Percentiles rank a stretch among this genome's conserved stretches.
Evolutionary conservation across 345 rosid genomes (phyloP).

Genomic region (Raphanus raphanistrum): DNA sequence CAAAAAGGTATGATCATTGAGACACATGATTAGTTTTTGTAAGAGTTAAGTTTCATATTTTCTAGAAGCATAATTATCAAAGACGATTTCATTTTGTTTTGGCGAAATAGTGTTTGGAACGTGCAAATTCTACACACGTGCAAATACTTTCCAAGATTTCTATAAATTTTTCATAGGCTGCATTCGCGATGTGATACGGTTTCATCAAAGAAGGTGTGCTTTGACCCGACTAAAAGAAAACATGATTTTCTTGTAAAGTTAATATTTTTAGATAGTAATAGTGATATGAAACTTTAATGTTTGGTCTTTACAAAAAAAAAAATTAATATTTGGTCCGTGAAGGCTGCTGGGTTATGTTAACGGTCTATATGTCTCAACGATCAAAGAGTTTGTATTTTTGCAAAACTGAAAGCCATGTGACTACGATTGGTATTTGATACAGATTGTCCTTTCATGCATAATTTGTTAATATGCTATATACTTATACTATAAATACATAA

Average conservation of each 20-base stretch:
- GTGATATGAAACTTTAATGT: not conserved
- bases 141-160: not conserved
- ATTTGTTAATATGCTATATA: not conserved
- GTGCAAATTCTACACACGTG: conserved; percentile 24
- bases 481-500: not conserved
- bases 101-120: not conserved
- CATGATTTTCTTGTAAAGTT: not conserved
- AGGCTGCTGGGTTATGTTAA: conserved; percentile 31
- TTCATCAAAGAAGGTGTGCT: conserved; percentile 38
- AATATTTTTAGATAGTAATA: not conserved
- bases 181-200: conserved; percentile 10
- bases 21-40: not conserved
- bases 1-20: not conserved
- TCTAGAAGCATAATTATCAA: conserved; percentile 13
- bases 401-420: not conserved
- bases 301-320: not conserved
- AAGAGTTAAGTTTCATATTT: not conserved
- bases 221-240: conserved; percentile 22
- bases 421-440: not conserved
- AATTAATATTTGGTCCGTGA: conserved; percentile 28
- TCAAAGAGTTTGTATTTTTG: not conserved
- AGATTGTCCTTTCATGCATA: not conserved
- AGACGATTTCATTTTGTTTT: not conserved
- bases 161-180: not conserved
- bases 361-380: conserved; percentile 34